Conservation (phyloP, 345 rosid genomes). For the Microthlaspi erraticum region DNA sequence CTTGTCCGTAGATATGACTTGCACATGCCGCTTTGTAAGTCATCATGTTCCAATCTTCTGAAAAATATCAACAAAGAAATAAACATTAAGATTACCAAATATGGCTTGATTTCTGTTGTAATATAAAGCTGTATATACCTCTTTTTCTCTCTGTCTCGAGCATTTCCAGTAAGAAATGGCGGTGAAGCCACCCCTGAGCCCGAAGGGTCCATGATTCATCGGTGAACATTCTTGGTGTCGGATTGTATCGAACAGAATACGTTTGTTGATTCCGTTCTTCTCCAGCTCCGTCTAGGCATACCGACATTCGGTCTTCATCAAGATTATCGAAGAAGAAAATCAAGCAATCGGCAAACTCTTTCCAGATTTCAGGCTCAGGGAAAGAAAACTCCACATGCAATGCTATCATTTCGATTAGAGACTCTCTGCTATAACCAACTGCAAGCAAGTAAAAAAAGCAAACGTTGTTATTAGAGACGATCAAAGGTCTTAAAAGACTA, state of each 20-base stretch:
- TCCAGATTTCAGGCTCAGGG: slow-evolving; percentile 58
- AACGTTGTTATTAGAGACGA: not conserved
- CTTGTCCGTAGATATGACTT: slow-evolving; percentile 65
- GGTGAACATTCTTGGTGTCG: slow-evolving; percentile 50
- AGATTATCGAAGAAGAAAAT: slow-evolving; percentile 46
- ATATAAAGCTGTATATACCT: slow-evolving; percentile 41
- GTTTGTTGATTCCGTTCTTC: slow-evolving; percentile 37
- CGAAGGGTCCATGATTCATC: slow-evolving; percentile 62
- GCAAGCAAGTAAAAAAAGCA: slow-evolving; percentile 37
- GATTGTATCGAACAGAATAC: slow-evolving; percentile 45
- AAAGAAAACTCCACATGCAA: slow-evolving; percentile 75
- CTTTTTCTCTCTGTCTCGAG: slow-evolving; percentile 55
- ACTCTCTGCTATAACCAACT: slow-evolving; percentile 62
- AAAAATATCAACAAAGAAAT: slow-evolving; percentile 7
- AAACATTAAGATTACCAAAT: too few relatives aligned
- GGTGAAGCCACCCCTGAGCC: slow-evolving; percentile 68
- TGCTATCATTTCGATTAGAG: slow-evolving; percentile 77
- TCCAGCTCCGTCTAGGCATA: slow-evolving; percentile 49
- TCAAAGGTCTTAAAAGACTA: not conserved
- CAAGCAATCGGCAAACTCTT: slow-evolving; percentile 77
- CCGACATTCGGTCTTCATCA: slow-evolving; percentile 72
- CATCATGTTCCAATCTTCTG: slow-evolving; percentile 52
- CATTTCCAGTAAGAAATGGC: slow-evolving; percentile 62
- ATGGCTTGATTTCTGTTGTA: not conserved
- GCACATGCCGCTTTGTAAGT: slow-evolving; percentile 81